phyloP scores from a whole-genome alignment of 345 rosid genomes.

The Eucalyptus victrix region DNA sequence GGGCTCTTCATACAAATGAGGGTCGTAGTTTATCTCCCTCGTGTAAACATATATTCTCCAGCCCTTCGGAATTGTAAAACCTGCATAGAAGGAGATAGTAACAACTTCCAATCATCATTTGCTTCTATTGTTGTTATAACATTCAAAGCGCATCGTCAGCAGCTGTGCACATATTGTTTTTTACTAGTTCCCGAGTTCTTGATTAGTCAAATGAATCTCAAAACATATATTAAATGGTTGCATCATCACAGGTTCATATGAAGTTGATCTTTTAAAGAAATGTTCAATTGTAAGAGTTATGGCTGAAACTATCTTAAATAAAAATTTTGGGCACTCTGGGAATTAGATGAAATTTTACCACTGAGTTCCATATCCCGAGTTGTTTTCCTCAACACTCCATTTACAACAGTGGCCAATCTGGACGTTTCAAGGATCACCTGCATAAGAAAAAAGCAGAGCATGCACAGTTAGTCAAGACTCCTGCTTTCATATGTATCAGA shows the following conservation, averaged over 20 bases:
- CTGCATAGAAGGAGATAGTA: neutral
- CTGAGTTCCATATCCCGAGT: conserved; percentile 52
- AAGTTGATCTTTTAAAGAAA: neutral
- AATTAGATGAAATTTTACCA: conserved; percentile 9
- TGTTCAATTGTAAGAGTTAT: neutral
- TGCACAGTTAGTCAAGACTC: neutral
- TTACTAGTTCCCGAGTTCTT: neutral
- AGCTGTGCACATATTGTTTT: neutral
- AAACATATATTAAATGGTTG: neutral
- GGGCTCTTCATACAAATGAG: conserved; percentile 50
- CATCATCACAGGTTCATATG: neutral
- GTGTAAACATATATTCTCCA: conserved; percentile 61
- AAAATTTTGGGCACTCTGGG: neutral
- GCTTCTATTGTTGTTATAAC: neutral
- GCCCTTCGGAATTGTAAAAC: conserved; percentile 32
- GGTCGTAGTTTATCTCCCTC: conserved; percentile 72
- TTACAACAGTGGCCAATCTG: conserved; percentile 68
- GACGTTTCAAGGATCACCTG: conserved; percentile 77
- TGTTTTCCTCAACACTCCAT: conserved; percentile 76
- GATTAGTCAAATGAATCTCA: neutral
- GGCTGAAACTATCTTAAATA: neutral
- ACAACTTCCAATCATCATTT: neutral
- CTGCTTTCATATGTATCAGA: neutral
- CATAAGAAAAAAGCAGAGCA: neutral
- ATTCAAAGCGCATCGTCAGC: neutral